Evolutionary conservation across 2,329 filamentous ascomycete species (phyloP), one percentile per base, ranked within the genome.

Genomic region (Cladosporium sp.): DNA sequence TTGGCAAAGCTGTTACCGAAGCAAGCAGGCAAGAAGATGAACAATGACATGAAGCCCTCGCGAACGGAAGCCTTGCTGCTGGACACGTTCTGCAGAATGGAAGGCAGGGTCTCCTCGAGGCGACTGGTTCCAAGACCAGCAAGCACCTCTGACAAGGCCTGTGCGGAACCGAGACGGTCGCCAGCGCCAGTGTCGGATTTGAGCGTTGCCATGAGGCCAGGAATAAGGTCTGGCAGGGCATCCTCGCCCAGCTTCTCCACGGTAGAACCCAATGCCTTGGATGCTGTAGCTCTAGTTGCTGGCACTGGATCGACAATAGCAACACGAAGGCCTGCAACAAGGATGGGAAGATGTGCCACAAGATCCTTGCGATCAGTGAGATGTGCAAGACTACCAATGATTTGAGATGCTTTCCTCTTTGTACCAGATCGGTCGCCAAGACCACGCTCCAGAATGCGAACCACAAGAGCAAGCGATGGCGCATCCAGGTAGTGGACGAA

Each of bases 401-500:
- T 96, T 71, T 99, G 94, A 1, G 94, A 88, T 55, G 95, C 89
- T 76, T 99, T 99, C 66, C 92, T 86, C 77, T 99, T 99, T 9
- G 94, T 99, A 63, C 88, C 89, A 59, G 95, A 99, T 51, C 95
- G 84, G 71, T 97, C 94, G 58, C 86, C 86, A 40, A 99, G 79
- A 60, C 94, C 94, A 72, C 95, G 89, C 75, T 99, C 92, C 37
- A 99, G 80, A 66, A 99, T 97, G 63, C 94, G 90, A 49, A 94
- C 95, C 63, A 99, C 91, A 55, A 99, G 83, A 19, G 94, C 94
- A 67, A 99, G 81, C 2, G 95, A 99, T 5, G 94, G 94, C 0
- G 95, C 90, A 74, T 99, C 94, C n/a, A 99, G 83, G 71, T 97
- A 99, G 76, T 99, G 94, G 14, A 97, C 87, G 72, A 99, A 99